Evolutionary conservation across 768 basidiomycete species (phyloP).

Genomic region (Termitomyces sp.): DNA sequence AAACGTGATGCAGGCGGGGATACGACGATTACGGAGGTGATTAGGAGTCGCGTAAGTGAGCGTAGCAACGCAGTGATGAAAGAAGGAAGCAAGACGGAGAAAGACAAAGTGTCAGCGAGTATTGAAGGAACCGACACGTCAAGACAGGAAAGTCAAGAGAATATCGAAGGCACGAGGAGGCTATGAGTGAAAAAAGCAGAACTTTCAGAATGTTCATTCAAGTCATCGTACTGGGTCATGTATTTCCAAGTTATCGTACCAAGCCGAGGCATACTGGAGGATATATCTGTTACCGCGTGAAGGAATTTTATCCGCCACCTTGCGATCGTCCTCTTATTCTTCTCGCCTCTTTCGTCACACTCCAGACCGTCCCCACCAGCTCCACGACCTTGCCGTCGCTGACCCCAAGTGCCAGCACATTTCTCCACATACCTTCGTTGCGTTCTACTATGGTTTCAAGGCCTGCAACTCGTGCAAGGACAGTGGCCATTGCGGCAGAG

Average conservation of each 20-base stretch:
- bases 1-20: neutral
- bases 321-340: conserved; percentile 9
- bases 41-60: neutral
- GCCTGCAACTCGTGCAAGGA: conserved; percentile 36
- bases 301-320: neutral
- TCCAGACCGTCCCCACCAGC: conserved; percentile 62
- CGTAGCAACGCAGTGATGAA: neutral
- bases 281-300: neutral
- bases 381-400: conserved; percentile 39
- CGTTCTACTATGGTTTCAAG: conserved; percentile 30
- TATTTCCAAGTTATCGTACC: neutral
- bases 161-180: neutral
- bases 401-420: conserved; percentile 51
- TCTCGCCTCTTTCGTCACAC: conserved; percentile 65
- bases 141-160: neutral
- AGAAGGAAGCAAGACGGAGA: neutral
- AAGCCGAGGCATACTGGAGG: neutral
- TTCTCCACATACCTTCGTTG: conserved; percentile 66
- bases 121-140: neutral
- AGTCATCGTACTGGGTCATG: neutral
- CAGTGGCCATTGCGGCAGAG: conserved; percentile 48
- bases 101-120: neutral
- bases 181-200: neutral
- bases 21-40: neutral
- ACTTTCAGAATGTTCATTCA: neutral